A percentile compares a stretch with the other conserved stretches of the same genome.
These are phyloP conservation scores for Penicillium flavigenum DNA, from an alignment of 495 filamentous ascomycete species.

Conservation along the genomic window DNA sequence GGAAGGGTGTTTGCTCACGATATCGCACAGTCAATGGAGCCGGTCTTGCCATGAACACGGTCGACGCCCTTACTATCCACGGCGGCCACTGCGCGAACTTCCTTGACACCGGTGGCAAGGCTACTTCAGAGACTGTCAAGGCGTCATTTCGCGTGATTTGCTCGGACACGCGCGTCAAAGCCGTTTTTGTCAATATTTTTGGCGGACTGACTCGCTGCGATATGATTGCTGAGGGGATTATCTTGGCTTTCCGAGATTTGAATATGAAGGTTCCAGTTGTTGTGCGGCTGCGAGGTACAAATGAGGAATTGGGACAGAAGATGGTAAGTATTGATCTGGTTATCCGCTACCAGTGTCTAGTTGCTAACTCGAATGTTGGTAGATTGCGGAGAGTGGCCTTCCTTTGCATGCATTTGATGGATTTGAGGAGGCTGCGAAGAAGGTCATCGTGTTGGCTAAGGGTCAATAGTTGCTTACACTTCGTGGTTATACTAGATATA, in stretches of 20 bases:
- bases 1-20: neutral
- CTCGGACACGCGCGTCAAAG: conserved; percentile 66
- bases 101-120: conserved; percentile 88
- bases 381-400: conserved; percentile 73
- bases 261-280: conserved; percentile 72
- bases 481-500: neutral
- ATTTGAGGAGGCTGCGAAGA: conserved; percentile 75
- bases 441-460: conserved; percentile 66
- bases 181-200: conserved; percentile 88
- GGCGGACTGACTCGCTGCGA: conserved; percentile 80
- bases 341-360: neutral
- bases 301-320: conserved; percentile 71
- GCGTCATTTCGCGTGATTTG: conserved; percentile 71
- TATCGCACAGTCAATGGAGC: conserved; percentile 69
- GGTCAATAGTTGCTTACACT: neutral
- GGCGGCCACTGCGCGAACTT: conserved; percentile 75
- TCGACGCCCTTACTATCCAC: conserved; percentile 69
- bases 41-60: conserved; percentile 89
- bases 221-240: conserved; percentile 85
- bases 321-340: conserved; percentile 49
- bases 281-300: conserved; percentile 80
- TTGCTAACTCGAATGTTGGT: conserved; percentile 17
- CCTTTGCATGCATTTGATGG: conserved; percentile 75
- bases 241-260: conserved; percentile 74
- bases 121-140: conserved; percentile 80